Base-by-base conservation (phyloP, 2,329 filamentous ascomycete genomes). In the Berkeleyomyces rouxiae region DNA sequence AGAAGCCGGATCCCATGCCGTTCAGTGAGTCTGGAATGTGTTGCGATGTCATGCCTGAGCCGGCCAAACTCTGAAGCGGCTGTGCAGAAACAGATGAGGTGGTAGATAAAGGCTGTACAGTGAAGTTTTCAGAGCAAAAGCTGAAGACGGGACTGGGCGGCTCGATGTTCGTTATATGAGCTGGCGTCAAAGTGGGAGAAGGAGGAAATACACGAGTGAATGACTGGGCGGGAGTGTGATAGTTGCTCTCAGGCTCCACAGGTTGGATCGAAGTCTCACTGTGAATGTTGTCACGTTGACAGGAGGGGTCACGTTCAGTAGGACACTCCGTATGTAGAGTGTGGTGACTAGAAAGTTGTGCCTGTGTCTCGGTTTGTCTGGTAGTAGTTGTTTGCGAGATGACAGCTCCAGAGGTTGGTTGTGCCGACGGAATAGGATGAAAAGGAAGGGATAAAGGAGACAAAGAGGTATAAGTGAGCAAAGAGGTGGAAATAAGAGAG, bases 61-160 rank as follows among this genome's bases (percentile, higher is more conserved):
- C 33, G 39, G 51, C 33, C 51, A 55, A 55, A 16, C 59, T 59
- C 31, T 40, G 57, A 9, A 43, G 58, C 11, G 47, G 51, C 23
- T 62, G 60, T 23, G 55, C 43, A 33, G 61, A 40, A 36, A 62
- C 53, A 42, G 61, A 23, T 7, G 42, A 58, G 10, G 61, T 10
- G 23, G 46, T n/a, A 3, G 43, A n/a, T 46, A 23, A 51, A 13
- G 42, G 33, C 11, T 47, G 58, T 10, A 65, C 57, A 3, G 39
- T 49, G 23, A 62, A 37, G 43, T 65, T 33, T 59, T 65, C 61
- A n/a, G 40, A 47, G 31, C 60, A 65, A 36, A 65, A 65, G 37
- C 46, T 60, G 36, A 65, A 65, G 4, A 47, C 61, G 10, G 63
- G 63, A 37, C 60, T 62, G 46, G 60, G 55, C 3, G 63, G 63